phyloP scores from a whole-genome alignment of 345 rosid species.

The Conringia planisiliqua region DNA sequence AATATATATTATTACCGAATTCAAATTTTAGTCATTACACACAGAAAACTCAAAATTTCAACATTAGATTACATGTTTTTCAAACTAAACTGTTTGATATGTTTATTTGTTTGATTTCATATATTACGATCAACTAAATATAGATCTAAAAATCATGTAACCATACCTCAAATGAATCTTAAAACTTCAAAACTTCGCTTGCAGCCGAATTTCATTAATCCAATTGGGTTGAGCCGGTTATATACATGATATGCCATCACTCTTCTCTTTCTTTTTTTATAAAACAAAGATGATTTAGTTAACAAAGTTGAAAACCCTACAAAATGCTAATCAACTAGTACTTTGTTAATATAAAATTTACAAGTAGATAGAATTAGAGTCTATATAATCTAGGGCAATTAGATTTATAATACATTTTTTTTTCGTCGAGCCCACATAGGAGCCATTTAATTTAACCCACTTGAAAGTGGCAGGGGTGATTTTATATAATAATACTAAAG shows the following conservation, averaged over 20 bases:
- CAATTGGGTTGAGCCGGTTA: not conserved
- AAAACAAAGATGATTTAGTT: not conserved
- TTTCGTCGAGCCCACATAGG: not conserved
- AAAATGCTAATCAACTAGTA: not conserved
- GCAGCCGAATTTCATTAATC: no score
- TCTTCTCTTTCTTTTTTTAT: not conserved
- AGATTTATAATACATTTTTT: not conserved
- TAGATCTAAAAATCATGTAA: not conserved
- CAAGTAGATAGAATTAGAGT: slow-evolving; percentile 5
- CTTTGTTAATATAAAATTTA: not conserved
- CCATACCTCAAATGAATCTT: no score
- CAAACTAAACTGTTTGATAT: no score
- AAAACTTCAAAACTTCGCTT: no score
- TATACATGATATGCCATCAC: not conserved
- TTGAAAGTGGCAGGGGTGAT: not conserved
- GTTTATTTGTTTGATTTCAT: no score
- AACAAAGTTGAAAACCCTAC: not conserved
- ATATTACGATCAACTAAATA: no score
- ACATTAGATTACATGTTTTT: no score
- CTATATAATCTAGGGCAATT: not conserved
- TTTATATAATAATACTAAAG: not conserved
- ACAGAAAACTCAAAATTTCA: no score
- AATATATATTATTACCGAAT: no score
- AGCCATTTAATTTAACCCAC: not conserved
- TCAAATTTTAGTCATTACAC: no score